These are phyloP conservation scores for Rhodotorula sp. DNA, from an alignment of 1,284 basidiomycete genomes.

Conservation along the genomic window DNA sequence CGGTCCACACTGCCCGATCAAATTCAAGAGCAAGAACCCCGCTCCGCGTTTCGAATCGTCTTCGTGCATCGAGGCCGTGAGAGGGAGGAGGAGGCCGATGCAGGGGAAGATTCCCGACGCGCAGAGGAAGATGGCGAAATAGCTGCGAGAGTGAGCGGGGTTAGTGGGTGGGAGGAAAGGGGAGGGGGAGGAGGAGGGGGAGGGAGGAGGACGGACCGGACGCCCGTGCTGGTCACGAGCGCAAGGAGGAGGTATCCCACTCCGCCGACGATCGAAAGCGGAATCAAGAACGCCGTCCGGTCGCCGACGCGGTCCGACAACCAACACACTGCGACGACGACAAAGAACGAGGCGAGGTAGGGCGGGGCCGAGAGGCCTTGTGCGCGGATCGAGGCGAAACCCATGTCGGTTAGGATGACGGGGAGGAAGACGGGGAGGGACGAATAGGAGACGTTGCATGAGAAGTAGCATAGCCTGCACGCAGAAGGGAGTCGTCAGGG, in stretches of 20 bases:
- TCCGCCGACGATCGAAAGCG: constrained; percentile 38
- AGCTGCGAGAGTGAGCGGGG: background rate
- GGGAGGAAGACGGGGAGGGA: constrained; percentile 47
- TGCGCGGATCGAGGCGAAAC: constrained; percentile 36
- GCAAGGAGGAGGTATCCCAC: constrained; percentile 46
- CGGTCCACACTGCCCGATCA: constrained; percentile 42
- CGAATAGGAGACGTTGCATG: constrained; percentile 46
- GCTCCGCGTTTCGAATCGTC: constrained; percentile 43
- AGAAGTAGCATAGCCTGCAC: constrained; percentile 41
- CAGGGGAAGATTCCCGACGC: constrained; percentile 44
- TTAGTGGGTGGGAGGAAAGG: no score
- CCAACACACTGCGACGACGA: constrained; percentile 35
- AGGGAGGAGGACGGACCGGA: constrained; percentile 4
- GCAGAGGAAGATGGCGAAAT: constrained; percentile 36
- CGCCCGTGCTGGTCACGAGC: constrained; percentile 18
- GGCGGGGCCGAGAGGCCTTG: constrained; percentile 33
- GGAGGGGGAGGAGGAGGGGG: no score
- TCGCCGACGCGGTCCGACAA: constrained; percentile 40
- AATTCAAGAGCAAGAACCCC: constrained; percentile 43
- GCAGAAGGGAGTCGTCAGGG: fast-evolving
- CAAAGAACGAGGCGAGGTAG: constrained; percentile 42
- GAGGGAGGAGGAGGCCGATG: constrained; percentile 45
- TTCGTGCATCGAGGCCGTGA: constrained; percentile 41
- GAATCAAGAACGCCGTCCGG: constrained; percentile 42
- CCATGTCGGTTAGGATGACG: constrained; percentile 44